Conservation (phyloP, 257 asterid species). For the Solanum ahanhuiri region DNA sequence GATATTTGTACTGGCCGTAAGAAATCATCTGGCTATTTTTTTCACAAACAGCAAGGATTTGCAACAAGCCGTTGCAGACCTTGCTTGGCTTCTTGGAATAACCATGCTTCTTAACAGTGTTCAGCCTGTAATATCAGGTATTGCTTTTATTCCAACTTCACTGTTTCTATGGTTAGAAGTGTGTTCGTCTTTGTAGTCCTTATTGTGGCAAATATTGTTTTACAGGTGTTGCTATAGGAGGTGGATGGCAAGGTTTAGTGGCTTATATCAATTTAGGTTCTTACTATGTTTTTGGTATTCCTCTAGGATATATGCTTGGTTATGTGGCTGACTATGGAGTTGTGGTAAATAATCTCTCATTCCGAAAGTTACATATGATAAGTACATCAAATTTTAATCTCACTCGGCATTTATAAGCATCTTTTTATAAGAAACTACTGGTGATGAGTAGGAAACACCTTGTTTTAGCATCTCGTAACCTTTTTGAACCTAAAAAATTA, state of each 20-base stretch:
- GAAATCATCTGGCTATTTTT: constrained; percentile 35
- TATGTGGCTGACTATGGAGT: constrained; percentile 51
- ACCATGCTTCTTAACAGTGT: constrained; percentile 79
- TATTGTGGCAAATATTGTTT: background rate
- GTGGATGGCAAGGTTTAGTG: constrained; percentile 79
- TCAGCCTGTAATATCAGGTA: constrained; percentile 83
- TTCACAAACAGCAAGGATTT: constrained; percentile 51
- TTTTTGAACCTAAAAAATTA: background rate
- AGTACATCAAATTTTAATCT: background rate
- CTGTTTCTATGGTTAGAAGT: background rate
- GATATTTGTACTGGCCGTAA: constrained; percentile 32
- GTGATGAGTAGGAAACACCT: background rate
- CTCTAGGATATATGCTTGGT: constrained; percentile 55
- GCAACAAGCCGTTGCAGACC: constrained; percentile 52
- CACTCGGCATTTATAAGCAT: background rate
- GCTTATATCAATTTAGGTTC: constrained; percentile 69
- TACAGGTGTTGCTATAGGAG: constrained; percentile 70
- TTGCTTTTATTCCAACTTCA: background rate
- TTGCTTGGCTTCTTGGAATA: constrained; percentile 55
- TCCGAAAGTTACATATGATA: background rate
- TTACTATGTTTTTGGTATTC: constrained; percentile 57
- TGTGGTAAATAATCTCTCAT: constrained; percentile 15
- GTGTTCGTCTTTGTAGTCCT: background rate
- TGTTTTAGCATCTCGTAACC: background rate
- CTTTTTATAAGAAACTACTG: background rate